A percentile compares a stretch with the other conserved stretches of the same genome.
Evolutionary conservation across 2,329 filamentous ascomycete species (phyloP).

Genomic region (Sclerotinia subarctica): DNA sequence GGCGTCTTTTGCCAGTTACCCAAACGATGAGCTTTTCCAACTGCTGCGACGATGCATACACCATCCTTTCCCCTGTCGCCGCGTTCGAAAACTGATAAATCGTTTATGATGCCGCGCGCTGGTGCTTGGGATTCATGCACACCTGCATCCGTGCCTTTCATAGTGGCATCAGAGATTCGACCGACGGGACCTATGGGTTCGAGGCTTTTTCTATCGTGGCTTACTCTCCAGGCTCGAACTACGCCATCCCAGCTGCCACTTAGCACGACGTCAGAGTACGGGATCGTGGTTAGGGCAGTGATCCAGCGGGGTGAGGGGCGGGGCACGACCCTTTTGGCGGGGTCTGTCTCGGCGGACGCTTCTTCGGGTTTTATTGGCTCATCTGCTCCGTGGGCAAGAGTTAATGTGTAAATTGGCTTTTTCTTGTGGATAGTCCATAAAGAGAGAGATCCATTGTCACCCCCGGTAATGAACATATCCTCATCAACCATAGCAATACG

Average conservation of each 20-base stretch:
- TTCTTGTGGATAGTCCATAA: constrained; percentile 93
- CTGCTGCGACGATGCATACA: constrained; percentile 78
- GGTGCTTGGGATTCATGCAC: neutral
- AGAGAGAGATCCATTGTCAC: constrained; percentile 82
- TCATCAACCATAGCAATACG: constrained; percentile 86
- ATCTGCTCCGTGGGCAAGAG: constrained; percentile 82
- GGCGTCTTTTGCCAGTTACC: constrained; percentile 68
- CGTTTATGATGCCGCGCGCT: constrained; percentile 74
- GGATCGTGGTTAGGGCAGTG: constrained; percentile 80
- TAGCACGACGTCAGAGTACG: constrained; percentile 85
- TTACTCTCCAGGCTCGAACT: constrained; percentile 80
- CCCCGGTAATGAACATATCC: constrained; percentile 86
- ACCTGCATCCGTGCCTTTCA: neutral
- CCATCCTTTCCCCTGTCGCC: constrained; percentile 74
- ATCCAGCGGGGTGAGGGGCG: constrained; percentile 78
- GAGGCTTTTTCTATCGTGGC: constrained; percentile 76
- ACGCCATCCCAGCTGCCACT: constrained; percentile 94
- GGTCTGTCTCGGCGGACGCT: constrained; percentile 68
- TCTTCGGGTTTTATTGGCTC: constrained; percentile 63
- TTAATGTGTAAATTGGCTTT: constrained; percentile 80
- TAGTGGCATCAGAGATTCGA: neutral
- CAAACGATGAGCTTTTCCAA: constrained; percentile 81
- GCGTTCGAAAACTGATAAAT: constrained; percentile 80
- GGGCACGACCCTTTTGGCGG: constrained; percentile 57
- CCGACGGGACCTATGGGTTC: constrained; percentile 67